A percentile compares a stretch with the other conserved stretches of the same genome.
These are phyloP conservation scores for Trichosanthes truncata DNA, from an alignment of 306 rosid genomes.

Conservation along the genomic window DNA sequence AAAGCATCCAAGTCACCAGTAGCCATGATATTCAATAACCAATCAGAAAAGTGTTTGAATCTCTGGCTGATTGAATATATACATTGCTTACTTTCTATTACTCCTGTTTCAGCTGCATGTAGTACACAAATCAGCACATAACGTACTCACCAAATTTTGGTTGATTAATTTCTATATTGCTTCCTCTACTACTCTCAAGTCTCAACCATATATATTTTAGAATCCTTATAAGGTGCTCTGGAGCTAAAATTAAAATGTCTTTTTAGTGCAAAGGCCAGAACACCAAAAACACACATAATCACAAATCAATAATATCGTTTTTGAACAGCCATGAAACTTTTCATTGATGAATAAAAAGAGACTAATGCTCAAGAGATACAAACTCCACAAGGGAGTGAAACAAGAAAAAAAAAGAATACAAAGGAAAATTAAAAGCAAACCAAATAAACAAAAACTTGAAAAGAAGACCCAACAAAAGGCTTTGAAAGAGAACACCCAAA, in stretches of 20 bases:
- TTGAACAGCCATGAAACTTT: too few species aligned
- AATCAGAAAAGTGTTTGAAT: constrained; percentile 79
- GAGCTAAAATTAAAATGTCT: neutral
- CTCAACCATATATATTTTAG: neutral
- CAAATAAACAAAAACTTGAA: too few species aligned
- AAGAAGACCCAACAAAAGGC: too few species aligned
- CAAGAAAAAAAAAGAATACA: too few species aligned
- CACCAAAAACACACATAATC: neutral
- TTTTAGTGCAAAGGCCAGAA: neutral
- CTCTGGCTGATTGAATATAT: constrained; percentile 67
- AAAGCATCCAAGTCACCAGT: constrained; percentile 81
- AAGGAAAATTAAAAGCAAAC: too few species aligned
- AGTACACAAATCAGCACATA: constrained; percentile 17
- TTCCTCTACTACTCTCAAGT: neutral
- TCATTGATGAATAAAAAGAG: too few species aligned
- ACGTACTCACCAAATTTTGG: constrained; percentile 2
- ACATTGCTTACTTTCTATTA: constrained; percentile 43
- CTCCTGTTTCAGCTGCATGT: constrained; percentile 31
- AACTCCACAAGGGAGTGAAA: too few species aligned
- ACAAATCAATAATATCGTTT: neutral
- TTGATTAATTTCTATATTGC: constrained; percentile 1
- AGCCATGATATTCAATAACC: constrained; percentile 87
- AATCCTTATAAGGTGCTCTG: neutral
- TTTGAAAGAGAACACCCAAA: too few species aligned
- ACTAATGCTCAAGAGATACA: too few species aligned